Percentiles rank a stretch among this genome's conserved stretches.
Evolutionary conservation across 352 stramenopile genomes (phyloP).

Genomic region (Thraustochytrium aureum): DNA sequence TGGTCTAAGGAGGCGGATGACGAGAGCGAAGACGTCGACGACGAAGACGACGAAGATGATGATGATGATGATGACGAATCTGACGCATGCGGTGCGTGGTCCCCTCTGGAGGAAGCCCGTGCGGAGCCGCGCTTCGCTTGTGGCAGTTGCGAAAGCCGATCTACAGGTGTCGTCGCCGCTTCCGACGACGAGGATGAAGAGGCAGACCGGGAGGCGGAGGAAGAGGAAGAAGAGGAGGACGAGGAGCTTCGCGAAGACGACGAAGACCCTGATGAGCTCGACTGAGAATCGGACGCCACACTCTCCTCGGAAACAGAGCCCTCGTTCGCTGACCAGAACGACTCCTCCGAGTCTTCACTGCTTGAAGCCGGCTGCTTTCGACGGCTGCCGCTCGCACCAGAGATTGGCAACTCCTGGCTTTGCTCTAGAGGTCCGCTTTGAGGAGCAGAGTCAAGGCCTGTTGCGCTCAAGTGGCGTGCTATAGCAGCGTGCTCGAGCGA

Average conservation of each 20-base stretch:
- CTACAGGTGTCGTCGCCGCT: background rate
- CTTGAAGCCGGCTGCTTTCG: background rate
- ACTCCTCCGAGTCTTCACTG: background rate
- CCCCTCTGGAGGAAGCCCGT: background rate
- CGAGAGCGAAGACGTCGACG: conserved; percentile 6
- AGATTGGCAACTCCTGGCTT: background rate
- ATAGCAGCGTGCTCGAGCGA: background rate
- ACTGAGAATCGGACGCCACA: background rate
- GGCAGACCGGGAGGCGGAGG: background rate
- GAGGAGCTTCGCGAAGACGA: background rate
- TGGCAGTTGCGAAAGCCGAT: background rate
- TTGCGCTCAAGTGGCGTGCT: background rate
- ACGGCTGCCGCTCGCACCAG: background rate
- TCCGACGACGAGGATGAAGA: conserved; percentile 10
- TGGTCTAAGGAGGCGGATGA: conserved; percentile 10
- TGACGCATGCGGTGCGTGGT: background rate
- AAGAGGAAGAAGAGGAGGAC: conserved; percentile 23
- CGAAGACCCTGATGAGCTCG: background rate
- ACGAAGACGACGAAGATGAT: background rate
- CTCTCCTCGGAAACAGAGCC: background rate
- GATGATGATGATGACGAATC: conserved; percentile 8
- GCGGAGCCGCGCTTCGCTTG: background rate
- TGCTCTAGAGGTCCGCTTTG: too few relatives aligned
- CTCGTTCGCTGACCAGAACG: conserved; percentile 7
- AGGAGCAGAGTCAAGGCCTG: too few relatives aligned